Conservation (phyloP, 169 alveolate species). For the Plasmodium gallinaceum region DNA sequence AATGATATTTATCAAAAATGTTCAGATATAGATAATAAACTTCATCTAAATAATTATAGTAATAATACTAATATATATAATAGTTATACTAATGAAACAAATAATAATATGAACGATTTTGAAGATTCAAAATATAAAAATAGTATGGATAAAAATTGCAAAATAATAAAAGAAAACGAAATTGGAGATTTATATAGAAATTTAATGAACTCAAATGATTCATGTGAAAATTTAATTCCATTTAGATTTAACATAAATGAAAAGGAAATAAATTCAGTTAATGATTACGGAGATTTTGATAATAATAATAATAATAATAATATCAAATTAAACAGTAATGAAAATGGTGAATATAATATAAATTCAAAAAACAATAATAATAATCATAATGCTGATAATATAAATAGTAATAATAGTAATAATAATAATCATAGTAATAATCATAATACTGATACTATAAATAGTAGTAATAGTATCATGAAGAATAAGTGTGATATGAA, state of each 20-base stretch:
- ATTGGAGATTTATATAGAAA: not conserved
- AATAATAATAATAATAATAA: not conserved
- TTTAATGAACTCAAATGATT: not conserved
- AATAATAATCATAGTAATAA: too few species aligned
- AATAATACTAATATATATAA: not conserved
- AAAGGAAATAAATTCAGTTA: not conserved
- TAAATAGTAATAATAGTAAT: too few species aligned
- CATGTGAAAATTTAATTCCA: not conserved
- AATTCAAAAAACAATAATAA: not conserved
- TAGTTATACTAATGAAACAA: not conserved
- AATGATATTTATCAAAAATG: slow-evolving; percentile 5
- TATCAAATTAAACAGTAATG: not conserved
- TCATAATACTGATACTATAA: too few species aligned
- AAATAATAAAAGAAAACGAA: not conserved
- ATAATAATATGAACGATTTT: not conserved
- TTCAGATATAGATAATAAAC: not conserved
- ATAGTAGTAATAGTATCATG: too few species aligned
- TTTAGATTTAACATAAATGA: not conserved
- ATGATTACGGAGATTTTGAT: not conserved
- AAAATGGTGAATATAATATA: not conserved
- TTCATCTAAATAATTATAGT: not conserved
- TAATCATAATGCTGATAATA: too few species aligned
- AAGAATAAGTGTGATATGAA: too few species aligned
- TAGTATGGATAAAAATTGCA: not conserved
- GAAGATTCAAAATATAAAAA: not conserved